Evolutionary conservation across 1,139 yeast species (phyloP).

Genomic region (Taphrina sp.): DNA sequence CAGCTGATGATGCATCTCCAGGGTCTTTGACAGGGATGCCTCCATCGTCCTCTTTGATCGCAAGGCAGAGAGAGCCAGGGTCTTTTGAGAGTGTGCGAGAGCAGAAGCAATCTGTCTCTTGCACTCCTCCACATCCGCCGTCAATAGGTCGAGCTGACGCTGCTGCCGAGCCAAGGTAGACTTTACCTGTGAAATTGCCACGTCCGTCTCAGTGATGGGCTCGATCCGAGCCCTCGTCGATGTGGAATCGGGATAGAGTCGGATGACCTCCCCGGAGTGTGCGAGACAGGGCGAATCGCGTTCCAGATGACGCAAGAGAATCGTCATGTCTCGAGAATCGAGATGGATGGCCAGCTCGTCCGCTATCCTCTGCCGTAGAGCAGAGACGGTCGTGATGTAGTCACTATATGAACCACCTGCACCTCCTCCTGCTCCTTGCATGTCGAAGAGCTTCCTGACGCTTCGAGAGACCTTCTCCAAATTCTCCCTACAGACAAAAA

Average conservation of each 20-base stretch:
- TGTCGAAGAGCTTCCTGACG: background rate
- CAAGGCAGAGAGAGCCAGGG: constrained; percentile 2
- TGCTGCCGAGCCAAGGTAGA: background rate
- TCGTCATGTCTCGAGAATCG: background rate
- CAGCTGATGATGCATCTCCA: constrained; percentile 7
- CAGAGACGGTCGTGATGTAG: constrained; percentile 5
- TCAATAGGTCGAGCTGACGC: background rate
- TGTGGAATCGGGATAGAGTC: background rate
- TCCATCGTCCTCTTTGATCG: constrained; percentile 6
- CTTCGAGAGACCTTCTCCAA: constrained; percentile 5
- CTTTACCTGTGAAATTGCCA: constrained; percentile 17
- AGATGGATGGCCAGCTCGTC: background rate
- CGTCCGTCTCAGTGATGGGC: constrained; percentile 21
- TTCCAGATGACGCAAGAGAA: constrained; percentile 1
- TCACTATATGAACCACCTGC: constrained; percentile 7
- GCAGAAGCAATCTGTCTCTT: too few relatives aligned
- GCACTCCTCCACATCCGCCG: too few relatives aligned
- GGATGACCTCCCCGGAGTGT: constrained; percentile 1
- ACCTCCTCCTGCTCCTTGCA: background rate
- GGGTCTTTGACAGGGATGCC: background rate
- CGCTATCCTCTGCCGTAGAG: background rate
- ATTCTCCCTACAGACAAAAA: constrained; percentile 10
- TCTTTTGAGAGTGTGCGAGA: background rate
- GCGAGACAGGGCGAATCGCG: constrained; percentile 9
- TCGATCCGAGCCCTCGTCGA: too few relatives aligned